A percentile compares a stretch with the other conserved stretches of the same genome.
Conservation (phyloP, 441 rosid genomes). For the Pelargonium cotyledonis region DNA sequence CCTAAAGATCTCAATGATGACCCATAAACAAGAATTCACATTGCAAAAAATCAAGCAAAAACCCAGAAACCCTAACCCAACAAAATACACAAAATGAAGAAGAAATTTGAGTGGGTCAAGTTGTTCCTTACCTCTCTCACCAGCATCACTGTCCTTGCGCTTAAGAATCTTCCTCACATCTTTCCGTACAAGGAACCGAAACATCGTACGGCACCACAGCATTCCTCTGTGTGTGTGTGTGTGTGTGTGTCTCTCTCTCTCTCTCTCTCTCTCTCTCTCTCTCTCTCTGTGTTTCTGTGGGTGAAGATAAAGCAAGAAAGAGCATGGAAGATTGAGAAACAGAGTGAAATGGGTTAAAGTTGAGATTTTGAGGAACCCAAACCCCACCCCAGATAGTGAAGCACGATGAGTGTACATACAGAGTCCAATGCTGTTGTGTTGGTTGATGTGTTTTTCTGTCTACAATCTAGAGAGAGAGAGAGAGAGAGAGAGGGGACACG, state of each 20-base stretch:
- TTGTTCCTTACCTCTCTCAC: slow-evolving; percentile 44
- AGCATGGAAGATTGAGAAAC: not conserved
- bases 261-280: slow-evolving; percentile 9
- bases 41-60: not conserved
- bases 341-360: slow-evolving; percentile 1
- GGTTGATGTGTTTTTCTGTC: not conserved
- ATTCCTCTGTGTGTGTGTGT: not conserved
- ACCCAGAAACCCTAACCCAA: not conserved
- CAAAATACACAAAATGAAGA: not conserved
- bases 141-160: slow-evolving; percentile 87
- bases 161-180: slow-evolving; percentile 72
- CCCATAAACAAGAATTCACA: not conserved
- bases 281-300: too few species aligned
- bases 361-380: not conserved
- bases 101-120: not conserved
- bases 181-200: slow-evolving; percentile 50
- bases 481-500: slow-evolving; percentile 13
- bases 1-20: not conserved
- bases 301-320: too few species aligned
- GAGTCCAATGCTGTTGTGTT: not conserved
- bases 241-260: not conserved
- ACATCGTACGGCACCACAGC: slow-evolving; percentile 37
- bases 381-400: not conserved
- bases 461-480: not conserved
- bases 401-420: not conserved